Conservation (phyloP, 2,329 filamentous ascomycete species). For the Xylaria sp. region DNA sequence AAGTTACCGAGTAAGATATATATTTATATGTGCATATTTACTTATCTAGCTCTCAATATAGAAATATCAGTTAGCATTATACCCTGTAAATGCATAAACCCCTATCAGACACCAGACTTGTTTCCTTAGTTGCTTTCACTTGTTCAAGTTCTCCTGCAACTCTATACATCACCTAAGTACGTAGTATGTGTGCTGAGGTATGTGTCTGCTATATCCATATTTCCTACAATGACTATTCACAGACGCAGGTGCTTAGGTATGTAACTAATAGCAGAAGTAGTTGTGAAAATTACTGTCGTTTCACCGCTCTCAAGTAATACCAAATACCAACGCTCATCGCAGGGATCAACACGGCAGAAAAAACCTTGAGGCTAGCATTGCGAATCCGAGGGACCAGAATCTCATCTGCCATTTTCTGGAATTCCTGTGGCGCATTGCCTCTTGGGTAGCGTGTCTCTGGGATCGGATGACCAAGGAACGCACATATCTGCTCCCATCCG, state of each 20-base stretch:
- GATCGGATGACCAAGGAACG: conserved; percentile 48
- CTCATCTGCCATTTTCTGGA: conserved; percentile 40
- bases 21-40: too few species aligned
- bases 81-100: too few species aligned
- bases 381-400: conserved; percentile 28
- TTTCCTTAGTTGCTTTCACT: too few species aligned
- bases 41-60: too few species aligned
- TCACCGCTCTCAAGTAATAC: conserved; percentile 27
- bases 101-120: too few species aligned
- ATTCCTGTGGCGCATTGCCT: conserved; percentile 47
- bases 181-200: too few species aligned
- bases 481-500: conserved; percentile 53
- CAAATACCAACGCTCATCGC: conserved; percentile 26
- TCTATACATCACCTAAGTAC: too few species aligned
- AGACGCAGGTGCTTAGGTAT: background rate
- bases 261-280: background rate
- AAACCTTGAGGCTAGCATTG: conserved; percentile 23
- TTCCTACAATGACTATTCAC: too few species aligned
- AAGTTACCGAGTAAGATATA: too few species aligned
- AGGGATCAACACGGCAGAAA: conserved; percentile 30
- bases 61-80: too few species aligned
- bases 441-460: conserved; percentile 48
- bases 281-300: background rate
- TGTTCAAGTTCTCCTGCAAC: too few species aligned
- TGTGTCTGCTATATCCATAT: too few species aligned